Percentiles rank a stretch among this genome's conserved stretches.
Conservation (phyloP, 225 moss, liverwort and hornwort species). For the Thuidium tamariscinum region DNA sequence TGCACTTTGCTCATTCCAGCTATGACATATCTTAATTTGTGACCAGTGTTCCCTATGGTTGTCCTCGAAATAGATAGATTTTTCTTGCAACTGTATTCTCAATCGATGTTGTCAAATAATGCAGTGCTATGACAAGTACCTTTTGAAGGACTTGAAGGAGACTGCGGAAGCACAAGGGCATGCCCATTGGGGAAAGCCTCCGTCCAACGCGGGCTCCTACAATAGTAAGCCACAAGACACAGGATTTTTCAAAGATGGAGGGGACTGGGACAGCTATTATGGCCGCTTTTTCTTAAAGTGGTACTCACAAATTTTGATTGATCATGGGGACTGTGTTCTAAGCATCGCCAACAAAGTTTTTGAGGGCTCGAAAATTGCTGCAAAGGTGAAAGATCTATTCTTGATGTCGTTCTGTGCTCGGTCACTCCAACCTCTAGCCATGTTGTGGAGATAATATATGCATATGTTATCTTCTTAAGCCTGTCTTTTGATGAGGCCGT, state of each 20-base stretch:
- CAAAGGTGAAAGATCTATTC: constrained; percentile 39
- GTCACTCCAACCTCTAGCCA: not conserved
- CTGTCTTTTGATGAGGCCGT: not conserved
- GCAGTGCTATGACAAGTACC: constrained; percentile 65
- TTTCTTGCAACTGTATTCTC: not conserved
- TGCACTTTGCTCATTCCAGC: not conserved
- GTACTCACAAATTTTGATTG: constrained; percentile 68
- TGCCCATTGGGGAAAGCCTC: constrained; percentile 57
- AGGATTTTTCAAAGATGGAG: constrained; percentile 69
- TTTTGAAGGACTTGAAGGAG: constrained; percentile 46
- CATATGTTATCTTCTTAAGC: not conserved
- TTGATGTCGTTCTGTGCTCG: not conserved
- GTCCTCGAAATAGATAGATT: not conserved
- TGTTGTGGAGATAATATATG: not conserved
- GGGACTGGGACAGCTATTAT: constrained; percentile 79
- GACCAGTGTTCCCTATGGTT: not conserved
- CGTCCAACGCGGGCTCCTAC: constrained; percentile 53
- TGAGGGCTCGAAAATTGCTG: constrained; percentile 55
- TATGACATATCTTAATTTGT: not conserved
- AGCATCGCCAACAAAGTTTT: constrained; percentile 56
- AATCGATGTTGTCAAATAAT: not conserved
- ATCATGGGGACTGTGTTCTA: constrained; percentile 67
- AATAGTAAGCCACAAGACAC: constrained; percentile 60
- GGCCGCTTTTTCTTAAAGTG: constrained; percentile 75
- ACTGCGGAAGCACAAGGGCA: constrained; percentile 59